Conservation (phyloP, 2,329 filamentous ascomycete genomes). For the Colletotrichum euphorbiae region DNA sequence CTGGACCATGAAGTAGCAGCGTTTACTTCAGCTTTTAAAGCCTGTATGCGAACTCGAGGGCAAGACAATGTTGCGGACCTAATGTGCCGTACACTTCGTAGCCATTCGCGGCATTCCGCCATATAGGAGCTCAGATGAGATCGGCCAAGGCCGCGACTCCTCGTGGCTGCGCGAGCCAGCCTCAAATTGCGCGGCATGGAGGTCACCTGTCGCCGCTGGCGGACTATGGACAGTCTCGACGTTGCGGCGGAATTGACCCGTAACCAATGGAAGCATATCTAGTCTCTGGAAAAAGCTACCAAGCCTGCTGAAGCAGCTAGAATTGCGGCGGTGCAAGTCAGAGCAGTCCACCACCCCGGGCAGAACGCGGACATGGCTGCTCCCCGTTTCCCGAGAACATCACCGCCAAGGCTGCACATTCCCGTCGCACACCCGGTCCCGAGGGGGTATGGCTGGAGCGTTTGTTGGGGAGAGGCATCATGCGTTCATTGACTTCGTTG, state of each 20-base stretch:
- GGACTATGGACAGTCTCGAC: background rate
- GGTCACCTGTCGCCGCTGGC: slow-evolving; percentile 11
- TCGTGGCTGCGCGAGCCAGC: slow-evolving; percentile 17
- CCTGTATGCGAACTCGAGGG: too few species aligned
- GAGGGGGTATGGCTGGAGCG: background rate
- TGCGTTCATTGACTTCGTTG: background rate
- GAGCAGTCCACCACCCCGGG: background rate
- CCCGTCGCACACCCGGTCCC: background rate
- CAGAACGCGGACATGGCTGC: slow-evolving; percentile 33
- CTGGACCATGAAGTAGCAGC: too few species aligned
- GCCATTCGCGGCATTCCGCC: too few species aligned
- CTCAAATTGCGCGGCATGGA: slow-evolving; percentile 11
- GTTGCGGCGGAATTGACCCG: slow-evolving; percentile 7
- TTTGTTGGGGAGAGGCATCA: slow-evolving; percentile 3
- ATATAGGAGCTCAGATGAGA: too few species aligned
- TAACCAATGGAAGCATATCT: background rate
- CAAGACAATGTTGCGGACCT: too few species aligned
- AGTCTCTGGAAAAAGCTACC: background rate
- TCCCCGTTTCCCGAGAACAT: slow-evolving; percentile 28
- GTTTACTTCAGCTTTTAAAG: too few species aligned
- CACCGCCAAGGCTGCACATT: slow-evolving; percentile 8
- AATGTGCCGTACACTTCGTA: too few species aligned
- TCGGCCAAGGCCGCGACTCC: background rate
- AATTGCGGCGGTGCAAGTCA: slow-evolving; percentile 30
- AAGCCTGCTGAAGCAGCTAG: slow-evolving; percentile 6